Conservation (phyloP, 2,329 filamentous ascomycete genomes). For the Bipolaris victoriae region DNA sequence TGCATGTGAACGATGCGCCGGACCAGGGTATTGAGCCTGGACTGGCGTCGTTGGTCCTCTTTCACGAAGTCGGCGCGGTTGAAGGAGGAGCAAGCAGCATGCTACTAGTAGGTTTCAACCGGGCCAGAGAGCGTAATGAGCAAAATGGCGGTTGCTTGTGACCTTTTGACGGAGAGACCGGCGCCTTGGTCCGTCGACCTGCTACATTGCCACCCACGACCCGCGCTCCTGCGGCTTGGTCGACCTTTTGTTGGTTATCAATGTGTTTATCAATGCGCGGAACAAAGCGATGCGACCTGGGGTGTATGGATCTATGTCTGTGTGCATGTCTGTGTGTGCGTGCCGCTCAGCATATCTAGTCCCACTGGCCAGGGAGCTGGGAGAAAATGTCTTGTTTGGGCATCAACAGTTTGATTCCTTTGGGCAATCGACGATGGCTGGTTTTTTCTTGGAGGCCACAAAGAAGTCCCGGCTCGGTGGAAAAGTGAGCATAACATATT, state of each 20-base stretch:
- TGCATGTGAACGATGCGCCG: constrained; percentile 39
- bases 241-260: constrained; percentile 8
- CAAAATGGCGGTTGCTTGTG: constrained; percentile 11
- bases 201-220: constrained; percentile 17
- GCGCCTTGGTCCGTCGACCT: constrained; percentile 8
- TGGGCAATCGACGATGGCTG: constrained; percentile 20
- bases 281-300: constrained; percentile 15
- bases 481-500: constrained; percentile 16
- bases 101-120: constrained; percentile 6
- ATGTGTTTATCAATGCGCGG: constrained; percentile 16
- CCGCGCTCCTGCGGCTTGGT: constrained; percentile 11
- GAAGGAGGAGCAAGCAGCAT: constrained; percentile 10
- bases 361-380: constrained; percentile 20
- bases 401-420: constrained; percentile 5
- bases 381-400: constrained; percentile 20
- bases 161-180: constrained; percentile 10
- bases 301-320: background rate
- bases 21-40: constrained; percentile 27
- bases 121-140: constrained; percentile 7
- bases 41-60: constrained; percentile 23
- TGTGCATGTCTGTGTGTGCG: background rate
- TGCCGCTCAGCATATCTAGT: constrained; percentile 11
- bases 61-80: constrained; percentile 12
- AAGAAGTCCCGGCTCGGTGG: constrained; percentile 22
- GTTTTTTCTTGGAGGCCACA: constrained; percentile 10